phyloP scores from a whole-genome alignment of 2,329 filamentous ascomycete species.

The Arthrobotrys megalospora region DNA sequence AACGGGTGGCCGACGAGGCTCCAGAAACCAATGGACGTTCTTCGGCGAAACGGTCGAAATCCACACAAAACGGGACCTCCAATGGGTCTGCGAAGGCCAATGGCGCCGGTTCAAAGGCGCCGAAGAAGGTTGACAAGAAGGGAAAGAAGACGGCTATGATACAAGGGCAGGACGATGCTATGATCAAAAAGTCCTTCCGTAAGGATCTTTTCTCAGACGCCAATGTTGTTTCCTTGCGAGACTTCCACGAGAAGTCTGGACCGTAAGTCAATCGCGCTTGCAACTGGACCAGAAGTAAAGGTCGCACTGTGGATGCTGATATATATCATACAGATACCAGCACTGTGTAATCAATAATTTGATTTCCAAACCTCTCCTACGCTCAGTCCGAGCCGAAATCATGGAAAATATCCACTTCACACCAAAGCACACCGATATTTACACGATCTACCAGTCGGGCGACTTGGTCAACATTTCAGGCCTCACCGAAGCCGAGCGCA shows the following conservation, averaged over 20 bases:
- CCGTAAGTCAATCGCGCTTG: constrained; percentile 67
- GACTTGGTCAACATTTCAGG: constrained; percentile 97
- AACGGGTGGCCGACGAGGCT: constrained; percentile 57
- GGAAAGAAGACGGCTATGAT: constrained; percentile 55
- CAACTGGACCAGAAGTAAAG: not conserved
- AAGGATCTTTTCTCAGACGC: constrained; percentile 76
- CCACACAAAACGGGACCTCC: constrained; percentile 36
- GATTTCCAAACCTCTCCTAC: constrained; percentile 85
- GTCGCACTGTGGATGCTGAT: constrained; percentile 1
- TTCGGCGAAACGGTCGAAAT: constrained; percentile 51
- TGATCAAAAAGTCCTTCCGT: constrained; percentile 71
- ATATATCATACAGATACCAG: constrained; percentile 76
- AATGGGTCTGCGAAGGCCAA: constrained; percentile 39
- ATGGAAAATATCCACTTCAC: constrained; percentile 93
- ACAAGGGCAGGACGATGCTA: constrained; percentile 50
- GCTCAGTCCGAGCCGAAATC: constrained; percentile 89
- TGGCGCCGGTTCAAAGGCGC: constrained; percentile 14
- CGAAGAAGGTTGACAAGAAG: constrained; percentile 37
- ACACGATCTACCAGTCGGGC: constrained; percentile 99
- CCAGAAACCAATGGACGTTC: constrained; percentile 58
- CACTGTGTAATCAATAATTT: constrained; percentile 89
- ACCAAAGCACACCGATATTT: constrained; percentile 98
- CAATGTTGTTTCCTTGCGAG: constrained; percentile 74
- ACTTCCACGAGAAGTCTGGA: constrained; percentile 75
- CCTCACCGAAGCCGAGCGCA: constrained; percentile 85